Conservation (phyloP, 164 flowering plant genomes). For the Magnolia officinalis region DNA sequence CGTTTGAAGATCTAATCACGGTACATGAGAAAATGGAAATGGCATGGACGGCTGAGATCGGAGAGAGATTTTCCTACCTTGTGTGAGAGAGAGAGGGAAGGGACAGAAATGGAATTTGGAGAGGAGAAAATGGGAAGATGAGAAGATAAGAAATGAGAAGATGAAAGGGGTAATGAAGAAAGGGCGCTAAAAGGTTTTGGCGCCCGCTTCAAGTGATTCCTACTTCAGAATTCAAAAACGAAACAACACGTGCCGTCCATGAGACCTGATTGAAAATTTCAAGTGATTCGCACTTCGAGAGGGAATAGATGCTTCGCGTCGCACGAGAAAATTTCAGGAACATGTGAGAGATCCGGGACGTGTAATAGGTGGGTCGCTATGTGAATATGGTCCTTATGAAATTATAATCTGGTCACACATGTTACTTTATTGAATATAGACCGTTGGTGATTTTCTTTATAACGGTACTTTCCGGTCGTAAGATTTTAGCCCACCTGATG, state of each 20-base stretch:
- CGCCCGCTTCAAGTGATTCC: too few relatives aligned
- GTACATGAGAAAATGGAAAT: background rate
- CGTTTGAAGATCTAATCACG: background rate
- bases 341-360: background rate
- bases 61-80: background rate
- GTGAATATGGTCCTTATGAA: too few relatives aligned
- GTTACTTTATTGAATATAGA: too few relatives aligned
- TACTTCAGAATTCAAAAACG: slow-evolving; percentile 1
- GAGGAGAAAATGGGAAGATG: background rate
- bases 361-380: too few relatives aligned
- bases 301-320: background rate
- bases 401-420: too few relatives aligned
- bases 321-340: background rate
- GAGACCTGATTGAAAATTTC: background rate
- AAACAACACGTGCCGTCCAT: background rate
- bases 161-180: background rate
- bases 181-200: too few relatives aligned
- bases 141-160: background rate
- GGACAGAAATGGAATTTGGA: background rate
- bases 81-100: background rate
- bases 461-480: too few relatives aligned
- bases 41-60: too few relatives aligned
- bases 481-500: too few relatives aligned
- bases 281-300: too few relatives aligned
- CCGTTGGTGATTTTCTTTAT: too few relatives aligned